A percentile compares a stretch with the other conserved stretches of the same genome.
These are phyloP conservation scores for Pseudoturritis turrita DNA, from an alignment of 345 rosid genomes.

Conservation along the genomic window DNA sequence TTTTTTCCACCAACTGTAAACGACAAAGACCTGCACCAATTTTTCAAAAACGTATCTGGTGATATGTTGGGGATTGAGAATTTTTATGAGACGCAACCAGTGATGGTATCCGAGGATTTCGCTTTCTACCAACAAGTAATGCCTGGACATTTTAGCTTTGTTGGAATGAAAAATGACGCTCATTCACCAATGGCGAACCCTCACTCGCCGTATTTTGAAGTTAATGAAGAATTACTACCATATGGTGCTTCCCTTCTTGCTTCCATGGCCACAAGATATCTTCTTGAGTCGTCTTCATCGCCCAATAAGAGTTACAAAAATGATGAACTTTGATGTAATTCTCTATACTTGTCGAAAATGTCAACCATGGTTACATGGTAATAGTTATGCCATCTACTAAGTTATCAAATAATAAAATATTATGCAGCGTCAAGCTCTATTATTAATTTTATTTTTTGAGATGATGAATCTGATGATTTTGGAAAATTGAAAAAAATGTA, in stretches of 20 bases:
- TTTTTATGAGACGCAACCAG: conserved; percentile 48
- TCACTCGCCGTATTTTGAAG: conserved; percentile 57
- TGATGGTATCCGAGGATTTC: conserved; percentile 93
- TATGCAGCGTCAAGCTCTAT: too few relatives aligned
- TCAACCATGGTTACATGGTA: conserved; percentile 1
- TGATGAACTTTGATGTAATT: conserved; percentile 53
- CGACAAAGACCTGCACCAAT: conserved; percentile 46
- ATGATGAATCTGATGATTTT: too few relatives aligned
- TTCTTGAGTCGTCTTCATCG: conserved; percentile 34
- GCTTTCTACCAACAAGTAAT: conserved; percentile 68
- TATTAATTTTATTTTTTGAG: too few relatives aligned
- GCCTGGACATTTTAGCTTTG: conserved; percentile 72
- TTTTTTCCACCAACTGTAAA: conserved; percentile 69
- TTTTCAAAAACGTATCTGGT: conserved; percentile 49
- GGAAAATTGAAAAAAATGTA: too few relatives aligned
- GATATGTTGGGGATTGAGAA: conserved; percentile 60
- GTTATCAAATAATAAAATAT: too few relatives aligned
- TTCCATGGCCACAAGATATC: conserved; percentile 64
- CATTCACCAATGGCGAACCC: conserved; percentile 28
- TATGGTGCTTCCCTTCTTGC: conserved; percentile 93
- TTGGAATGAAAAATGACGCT: conserved; percentile 61
- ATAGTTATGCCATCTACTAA: neutral
- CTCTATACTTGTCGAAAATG: conserved; percentile 12
- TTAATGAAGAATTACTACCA: conserved; percentile 73
- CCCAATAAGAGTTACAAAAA: conserved; percentile 23